phyloP scores from a whole-genome alignment of 2,329 filamentous ascomycete species.

The Aureobasidium sp. region DNA sequence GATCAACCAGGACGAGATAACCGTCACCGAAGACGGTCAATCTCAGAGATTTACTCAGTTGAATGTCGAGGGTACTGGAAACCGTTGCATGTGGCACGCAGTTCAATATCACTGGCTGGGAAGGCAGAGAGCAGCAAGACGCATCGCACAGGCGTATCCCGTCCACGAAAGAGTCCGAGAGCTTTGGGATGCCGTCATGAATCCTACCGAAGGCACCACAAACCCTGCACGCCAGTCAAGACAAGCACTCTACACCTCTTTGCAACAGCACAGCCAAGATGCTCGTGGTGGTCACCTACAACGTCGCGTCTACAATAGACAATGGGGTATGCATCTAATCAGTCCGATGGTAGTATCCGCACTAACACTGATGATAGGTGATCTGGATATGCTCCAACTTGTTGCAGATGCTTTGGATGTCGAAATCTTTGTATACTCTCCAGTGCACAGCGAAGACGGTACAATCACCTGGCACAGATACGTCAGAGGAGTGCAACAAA shows the following conservation, averaged over 20 bases:
- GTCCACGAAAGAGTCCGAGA: neutral
- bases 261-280: neutral
- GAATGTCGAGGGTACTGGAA: neutral
- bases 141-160: neutral
- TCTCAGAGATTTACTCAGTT: neutral
- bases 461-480: neutral
- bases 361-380: neutral
- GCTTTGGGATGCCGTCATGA: neutral
- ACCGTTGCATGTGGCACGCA: neutral
- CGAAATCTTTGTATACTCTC: slow-evolving; percentile 1
- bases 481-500: neutral
- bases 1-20: neutral
- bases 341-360: neutral
- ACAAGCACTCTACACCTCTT: neutral
- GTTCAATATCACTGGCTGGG: neutral
- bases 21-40: neutral
- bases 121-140: neutral
- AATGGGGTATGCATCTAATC: neutral
- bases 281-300: neutral
- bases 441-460: neutral
- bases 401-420: slow-evolving; percentile 9
- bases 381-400: neutral
- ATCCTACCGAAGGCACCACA: neutral
- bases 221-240: neutral
- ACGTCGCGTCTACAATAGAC: neutral